Evolutionary conservation across 371 early-diverging fungal species (phyloP).

Genomic region (Rhizopus sp.): DNA sequence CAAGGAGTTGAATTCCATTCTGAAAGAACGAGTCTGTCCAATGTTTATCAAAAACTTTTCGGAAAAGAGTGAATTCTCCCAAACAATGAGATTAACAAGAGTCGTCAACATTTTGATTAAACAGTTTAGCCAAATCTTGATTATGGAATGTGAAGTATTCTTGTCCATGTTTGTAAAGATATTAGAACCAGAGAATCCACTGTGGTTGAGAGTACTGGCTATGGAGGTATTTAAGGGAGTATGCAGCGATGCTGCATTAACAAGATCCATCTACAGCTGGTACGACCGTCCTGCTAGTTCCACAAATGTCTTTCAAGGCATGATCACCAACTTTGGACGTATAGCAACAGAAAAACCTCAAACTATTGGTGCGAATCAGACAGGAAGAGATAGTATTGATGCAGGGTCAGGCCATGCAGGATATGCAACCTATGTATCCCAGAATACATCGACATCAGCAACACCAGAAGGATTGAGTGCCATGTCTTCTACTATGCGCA

Average conservation of each 20-base stretch:
- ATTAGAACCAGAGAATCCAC: slow-evolving; percentile 74
- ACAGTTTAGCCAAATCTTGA: slow-evolving; percentile 72
- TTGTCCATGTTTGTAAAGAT: slow-evolving; percentile 85
- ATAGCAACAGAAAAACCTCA: slow-evolving; percentile 82
- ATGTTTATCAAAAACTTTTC: slow-evolving; percentile 88
- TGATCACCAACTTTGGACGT: slow-evolving; percentile 77
- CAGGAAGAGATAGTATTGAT: slow-evolving; percentile 52
- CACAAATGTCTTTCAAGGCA: slow-evolving; percentile 79
- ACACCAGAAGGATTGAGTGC: slow-evolving; percentile 43
- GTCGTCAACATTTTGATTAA: slow-evolving; percentile 81
- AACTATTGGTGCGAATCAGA: slow-evolving; percentile 59
- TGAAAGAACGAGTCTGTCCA: slow-evolving; percentile 87
- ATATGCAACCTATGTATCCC: slow-evolving; percentile 10
- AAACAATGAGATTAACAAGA: slow-evolving; percentile 83
- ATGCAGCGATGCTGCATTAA: slow-evolving; percentile 60
- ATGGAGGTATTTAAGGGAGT: slow-evolving; percentile 83
- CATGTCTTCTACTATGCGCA: slow-evolving; percentile 62
- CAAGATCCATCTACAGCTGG: slow-evolving; percentile 68
- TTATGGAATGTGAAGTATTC: slow-evolving; percentile 93
- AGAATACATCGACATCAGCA: slow-evolving; percentile 1
- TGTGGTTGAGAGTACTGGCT: slow-evolving; percentile 89
- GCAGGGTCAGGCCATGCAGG: slow-evolving; percentile 17
- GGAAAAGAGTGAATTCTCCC: slow-evolving; percentile 83
- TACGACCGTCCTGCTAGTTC: slow-evolving; percentile 77
- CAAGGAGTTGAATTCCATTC: slow-evolving; percentile 64